phyloP scores from a whole-genome alignment of 2,329 filamentous ascomycete genomes.

The Aspergillus sp. region DNA sequence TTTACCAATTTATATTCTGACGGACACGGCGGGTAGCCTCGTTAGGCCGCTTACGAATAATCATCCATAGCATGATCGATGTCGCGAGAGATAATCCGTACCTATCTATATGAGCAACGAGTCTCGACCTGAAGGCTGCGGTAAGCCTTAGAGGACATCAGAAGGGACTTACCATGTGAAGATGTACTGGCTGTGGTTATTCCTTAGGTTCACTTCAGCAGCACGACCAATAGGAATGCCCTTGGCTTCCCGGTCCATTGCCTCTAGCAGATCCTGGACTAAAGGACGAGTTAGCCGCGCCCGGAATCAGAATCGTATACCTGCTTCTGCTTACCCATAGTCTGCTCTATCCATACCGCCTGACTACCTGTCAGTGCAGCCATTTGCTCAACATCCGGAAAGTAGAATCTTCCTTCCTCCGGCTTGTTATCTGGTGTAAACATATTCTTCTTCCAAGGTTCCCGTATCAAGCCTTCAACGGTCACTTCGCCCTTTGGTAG shows the following conservation, averaged over 20 bases:
- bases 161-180: conserved; percentile 79
- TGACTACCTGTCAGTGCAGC: conserved; percentile 77
- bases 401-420: conserved; percentile 84
- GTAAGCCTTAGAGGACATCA: background rate
- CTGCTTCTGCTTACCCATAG: conserved; percentile 68
- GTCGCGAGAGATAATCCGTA: conserved; percentile 83
- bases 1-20: conserved; percentile 72
- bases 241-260: conserved; percentile 72
- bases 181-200: conserved; percentile 98
- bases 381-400: conserved; percentile 93
- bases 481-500: conserved; percentile 70
- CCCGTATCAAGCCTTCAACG: conserved; percentile 79
- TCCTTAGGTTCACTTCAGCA: conserved; percentile 87
- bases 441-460: conserved; percentile 96
- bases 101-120: conserved; percentile 54
- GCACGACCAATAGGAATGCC: conserved; percentile 87
- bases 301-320: background rate
- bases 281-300: conserved; percentile 10
- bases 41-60: conserved; percentile 80
- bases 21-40: conserved; percentile 72
- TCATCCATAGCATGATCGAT: conserved; percentile 94
- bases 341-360: conserved; percentile 92
- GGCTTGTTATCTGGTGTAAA: conserved; percentile 92
- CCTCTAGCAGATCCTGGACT: conserved; percentile 77
- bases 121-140: background rate